Percentiles rank a stretch among this genome's conserved stretches.
These are phyloP conservation scores for Starmera caribaea DNA, from an alignment of 805 yeast genomes.

Conservation along the genomic window DNA sequence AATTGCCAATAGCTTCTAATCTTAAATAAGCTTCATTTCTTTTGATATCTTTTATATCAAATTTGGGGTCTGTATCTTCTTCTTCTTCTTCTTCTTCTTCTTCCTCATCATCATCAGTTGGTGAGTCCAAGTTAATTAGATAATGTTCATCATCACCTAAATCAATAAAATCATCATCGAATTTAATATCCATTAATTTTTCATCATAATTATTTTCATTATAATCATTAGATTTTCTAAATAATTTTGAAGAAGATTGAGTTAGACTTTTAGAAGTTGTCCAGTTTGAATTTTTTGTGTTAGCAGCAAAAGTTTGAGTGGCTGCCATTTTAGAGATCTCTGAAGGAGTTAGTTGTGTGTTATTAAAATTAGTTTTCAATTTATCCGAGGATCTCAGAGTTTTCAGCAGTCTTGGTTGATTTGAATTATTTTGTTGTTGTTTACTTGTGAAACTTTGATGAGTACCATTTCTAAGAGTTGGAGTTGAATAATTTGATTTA, in stretches of 20 bases:
- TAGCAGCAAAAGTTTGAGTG: constrained; percentile 4
- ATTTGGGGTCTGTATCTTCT: neutral
- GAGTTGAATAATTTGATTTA: constrained; percentile 9
- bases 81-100: neutral
- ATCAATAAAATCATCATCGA: constrained; percentile 13
- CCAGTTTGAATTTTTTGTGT: constrained; percentile 10
- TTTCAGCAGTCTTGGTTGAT: constrained; percentile 20
- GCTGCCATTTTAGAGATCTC: constrained; percentile 20
- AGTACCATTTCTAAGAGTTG: constrained; percentile 13
- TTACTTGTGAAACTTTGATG: constrained; percentile 18
- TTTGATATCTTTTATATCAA: constrained; percentile 9
- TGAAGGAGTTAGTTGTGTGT: constrained; percentile 8
- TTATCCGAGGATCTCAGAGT: constrained; percentile 23
- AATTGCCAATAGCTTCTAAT: constrained; percentile 16
- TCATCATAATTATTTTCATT: neutral
- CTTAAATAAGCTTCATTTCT: constrained; percentile 17
- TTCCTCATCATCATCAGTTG: neutral
- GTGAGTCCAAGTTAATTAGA: neutral
- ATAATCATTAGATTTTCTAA: constrained; percentile 1
- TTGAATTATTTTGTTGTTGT: constrained; percentile 9
- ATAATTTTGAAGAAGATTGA: neutral
- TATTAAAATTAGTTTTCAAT: constrained; percentile 8
- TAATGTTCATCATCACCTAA: neutral
- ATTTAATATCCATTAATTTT: constrained; percentile 1
- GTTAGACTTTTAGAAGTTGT: constrained; percentile 14